Conservation (phyloP, 2,329 filamentous ascomycete species). For the Beauveria medogensis region DNA sequence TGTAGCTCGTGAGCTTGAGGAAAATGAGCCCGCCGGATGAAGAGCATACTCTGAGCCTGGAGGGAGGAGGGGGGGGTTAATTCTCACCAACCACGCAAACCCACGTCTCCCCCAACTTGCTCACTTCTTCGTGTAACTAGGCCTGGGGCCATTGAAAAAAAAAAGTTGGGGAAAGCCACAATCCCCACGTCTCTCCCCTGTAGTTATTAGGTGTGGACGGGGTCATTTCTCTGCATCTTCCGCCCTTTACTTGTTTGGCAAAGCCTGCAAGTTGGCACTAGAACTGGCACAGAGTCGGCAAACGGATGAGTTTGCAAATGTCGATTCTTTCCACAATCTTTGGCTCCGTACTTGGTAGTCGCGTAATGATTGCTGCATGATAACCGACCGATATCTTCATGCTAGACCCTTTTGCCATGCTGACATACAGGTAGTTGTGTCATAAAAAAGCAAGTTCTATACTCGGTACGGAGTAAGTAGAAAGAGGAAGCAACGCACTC, state of each 20-base stretch:
- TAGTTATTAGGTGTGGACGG: background rate
- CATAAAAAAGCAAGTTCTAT: too few relatives aligned
- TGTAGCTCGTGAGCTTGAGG: background rate
- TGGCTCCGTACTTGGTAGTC: background rate
- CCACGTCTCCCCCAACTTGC: background rate
- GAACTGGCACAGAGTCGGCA: background rate
- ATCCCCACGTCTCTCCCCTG: background rate
- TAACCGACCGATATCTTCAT: too few relatives aligned
- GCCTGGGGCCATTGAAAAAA: background rate
- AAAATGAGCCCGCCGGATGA: background rate
- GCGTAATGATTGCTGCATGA: background rate
- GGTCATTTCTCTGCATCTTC: background rate
- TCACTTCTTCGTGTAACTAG: background rate
- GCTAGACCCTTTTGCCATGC: too few relatives aligned
- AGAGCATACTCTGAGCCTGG: background rate
- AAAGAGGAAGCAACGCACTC: too few relatives aligned
- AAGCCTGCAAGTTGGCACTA: background rate
- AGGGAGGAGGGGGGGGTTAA: background rate
- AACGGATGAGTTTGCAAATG: background rate
- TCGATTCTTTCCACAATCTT: background rate
- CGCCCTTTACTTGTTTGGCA: background rate
- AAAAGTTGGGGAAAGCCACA: conserved; percentile 8
- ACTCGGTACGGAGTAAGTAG: too few relatives aligned
- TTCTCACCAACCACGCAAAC: background rate
- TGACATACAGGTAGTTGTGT: too few relatives aligned